phyloP scores from a whole-genome alignment of 2,329 filamentous ascomycete species.

The Chrysosporium keratinophilum region DNA sequence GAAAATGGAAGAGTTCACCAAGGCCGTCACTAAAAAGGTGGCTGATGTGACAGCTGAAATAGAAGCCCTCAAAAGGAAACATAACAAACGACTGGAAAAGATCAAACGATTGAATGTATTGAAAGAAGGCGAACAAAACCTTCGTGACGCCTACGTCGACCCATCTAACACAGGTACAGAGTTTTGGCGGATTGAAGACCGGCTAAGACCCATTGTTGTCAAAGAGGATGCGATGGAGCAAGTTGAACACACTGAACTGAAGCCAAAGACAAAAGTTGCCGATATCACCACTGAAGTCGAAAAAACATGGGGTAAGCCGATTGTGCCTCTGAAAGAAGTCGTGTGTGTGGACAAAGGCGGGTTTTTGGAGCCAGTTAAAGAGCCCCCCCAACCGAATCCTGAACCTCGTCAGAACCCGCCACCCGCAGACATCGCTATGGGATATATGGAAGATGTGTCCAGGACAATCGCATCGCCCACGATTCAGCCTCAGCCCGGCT shows the following conservation, averaged over 20 bases:
- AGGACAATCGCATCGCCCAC: background rate
- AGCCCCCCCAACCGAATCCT: background rate
- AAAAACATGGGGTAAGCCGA: slow-evolving; percentile 54
- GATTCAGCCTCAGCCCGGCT: background rate
- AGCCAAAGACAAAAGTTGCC: slow-evolving; percentile 45
- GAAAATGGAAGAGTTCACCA: slow-evolving; percentile 75
- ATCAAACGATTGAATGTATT: slow-evolving; percentile 62
- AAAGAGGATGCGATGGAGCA: slow-evolving; percentile 29
- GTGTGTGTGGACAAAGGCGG: slow-evolving; percentile 70
- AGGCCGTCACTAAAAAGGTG: slow-evolving; percentile 62
- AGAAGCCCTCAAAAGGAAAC: slow-evolving; percentile 68
- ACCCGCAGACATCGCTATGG: slow-evolving; percentile 22
- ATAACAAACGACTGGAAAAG: slow-evolving; percentile 63
- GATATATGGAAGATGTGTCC: slow-evolving; percentile 17
- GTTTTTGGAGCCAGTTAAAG: slow-evolving; percentile 47
- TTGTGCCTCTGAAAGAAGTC: slow-evolving; percentile 54
- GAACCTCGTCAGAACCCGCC: background rate
- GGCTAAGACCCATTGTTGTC: slow-evolving; percentile 21
- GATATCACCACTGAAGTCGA: slow-evolving; percentile 69
- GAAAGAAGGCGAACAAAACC: slow-evolving; percentile 62
- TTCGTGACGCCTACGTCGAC: slow-evolving; percentile 55
- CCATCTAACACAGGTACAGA: slow-evolving; percentile 47
- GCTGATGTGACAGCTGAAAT: slow-evolving; percentile 69
- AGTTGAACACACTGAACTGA: slow-evolving; percentile 33
- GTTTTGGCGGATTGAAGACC: slow-evolving; percentile 54